phyloP scores from a whole-genome alignment of 768 basidiomycete genomes.

The Kwoniella dejecticola region DNA sequence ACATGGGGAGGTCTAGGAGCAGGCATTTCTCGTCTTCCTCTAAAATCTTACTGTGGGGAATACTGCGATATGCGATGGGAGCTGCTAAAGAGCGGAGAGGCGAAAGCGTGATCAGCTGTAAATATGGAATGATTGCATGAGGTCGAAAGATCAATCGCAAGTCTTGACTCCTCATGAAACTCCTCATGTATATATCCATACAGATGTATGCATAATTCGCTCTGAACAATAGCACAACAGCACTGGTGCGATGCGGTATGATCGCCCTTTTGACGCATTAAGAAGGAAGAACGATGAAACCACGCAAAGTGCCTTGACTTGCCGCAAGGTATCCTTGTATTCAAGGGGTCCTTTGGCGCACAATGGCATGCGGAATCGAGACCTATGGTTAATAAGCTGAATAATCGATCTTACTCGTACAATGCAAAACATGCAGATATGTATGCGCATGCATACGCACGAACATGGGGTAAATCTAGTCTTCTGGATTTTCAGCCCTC shows the following conservation, averaged over 20 bases:
- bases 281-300: slow-evolving; percentile 2
- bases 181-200: background rate
- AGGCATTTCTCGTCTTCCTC: slow-evolving; percentile 17
- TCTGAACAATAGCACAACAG: no score
- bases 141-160: no score
- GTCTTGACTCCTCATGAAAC: no score
- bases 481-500: slow-evolving; percentile 59
- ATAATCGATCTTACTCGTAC: no score
- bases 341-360: slow-evolving; percentile 8
- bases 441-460: background rate
- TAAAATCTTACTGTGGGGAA: background rate
- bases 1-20: slow-evolving; percentile 28
- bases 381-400: no score
- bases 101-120: no score
- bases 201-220: background rate
- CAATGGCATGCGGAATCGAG: no score
- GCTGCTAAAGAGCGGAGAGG: background rate
- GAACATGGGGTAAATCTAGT: background rate
- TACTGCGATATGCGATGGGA: background rate
- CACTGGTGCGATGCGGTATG: no score
- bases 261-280: background rate
- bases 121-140: no score
- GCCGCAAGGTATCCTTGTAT: background rate
- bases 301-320: slow-evolving; percentile 1
- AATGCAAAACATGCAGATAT: background rate